These are phyloP conservation scores for Fusarium sp. DNA, from an alignment of 2,329 filamentous ascomycete genomes.

Conservation along the genomic window DNA sequence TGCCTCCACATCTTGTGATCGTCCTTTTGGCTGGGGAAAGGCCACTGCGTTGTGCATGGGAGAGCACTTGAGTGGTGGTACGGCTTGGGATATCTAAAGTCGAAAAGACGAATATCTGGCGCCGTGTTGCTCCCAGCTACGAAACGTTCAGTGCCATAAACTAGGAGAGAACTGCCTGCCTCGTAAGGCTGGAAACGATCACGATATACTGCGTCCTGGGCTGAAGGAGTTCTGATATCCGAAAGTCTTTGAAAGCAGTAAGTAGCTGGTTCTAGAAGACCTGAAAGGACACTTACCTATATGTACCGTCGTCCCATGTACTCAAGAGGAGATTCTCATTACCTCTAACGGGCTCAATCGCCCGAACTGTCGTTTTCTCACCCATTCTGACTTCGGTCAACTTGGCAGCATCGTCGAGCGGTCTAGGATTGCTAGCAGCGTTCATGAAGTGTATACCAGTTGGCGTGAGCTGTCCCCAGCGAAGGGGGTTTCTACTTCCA, in stretches of 20 bases:
- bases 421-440: constrained; percentile 49
- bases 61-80: constrained; percentile 64
- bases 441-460: constrained; percentile 56
- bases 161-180: constrained; percentile 60
- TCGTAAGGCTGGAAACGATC: constrained; percentile 64
- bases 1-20: constrained; percentile 21
- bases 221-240: constrained; percentile 62
- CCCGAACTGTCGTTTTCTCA: constrained; percentile 57
- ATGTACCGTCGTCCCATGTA: constrained; percentile 66
- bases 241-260: constrained; percentile 53
- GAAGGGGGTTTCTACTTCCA: constrained; percentile 57
- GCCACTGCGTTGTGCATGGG: constrained; percentile 56
- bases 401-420: constrained; percentile 27
- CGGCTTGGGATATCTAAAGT: constrained; percentile 62
- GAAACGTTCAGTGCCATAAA: constrained; percentile 64
- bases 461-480: constrained; percentile 60
- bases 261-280: not conserved
- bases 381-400: constrained; percentile 45
- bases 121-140: constrained; percentile 60
- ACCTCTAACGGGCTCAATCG: constrained; percentile 59
- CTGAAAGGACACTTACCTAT: constrained; percentile 48
- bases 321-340: constrained; percentile 60
- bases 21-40: constrained; percentile 49
- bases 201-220: constrained; percentile 62
- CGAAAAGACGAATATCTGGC: constrained; percentile 63